Evolutionary conservation across 371 early-diverging fungal genomes (phyloP).

Genomic region (Apophysomyces trapeziformis): DNA sequence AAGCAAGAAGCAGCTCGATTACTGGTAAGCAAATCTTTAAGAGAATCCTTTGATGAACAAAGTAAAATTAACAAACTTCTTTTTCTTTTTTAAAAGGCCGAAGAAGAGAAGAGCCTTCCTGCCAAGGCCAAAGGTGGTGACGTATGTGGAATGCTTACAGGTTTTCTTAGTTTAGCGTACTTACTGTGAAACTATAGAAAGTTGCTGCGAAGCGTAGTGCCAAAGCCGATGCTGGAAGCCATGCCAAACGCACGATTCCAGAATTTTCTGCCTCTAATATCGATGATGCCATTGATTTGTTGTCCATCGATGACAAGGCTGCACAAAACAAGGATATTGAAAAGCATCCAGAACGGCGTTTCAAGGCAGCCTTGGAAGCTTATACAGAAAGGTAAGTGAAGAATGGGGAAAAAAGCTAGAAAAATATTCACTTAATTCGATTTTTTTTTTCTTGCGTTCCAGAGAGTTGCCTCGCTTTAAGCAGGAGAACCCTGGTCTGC

Average conservation of each 20-base stretch:
- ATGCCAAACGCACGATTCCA: constrained; percentile 57
- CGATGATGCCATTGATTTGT: constrained; percentile 80
- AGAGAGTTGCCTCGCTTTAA: constrained; percentile 61
- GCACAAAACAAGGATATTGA: constrained; percentile 68
- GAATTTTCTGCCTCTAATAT: constrained; percentile 75
- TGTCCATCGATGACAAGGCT: constrained; percentile 46
- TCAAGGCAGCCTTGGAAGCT: constrained; percentile 78
- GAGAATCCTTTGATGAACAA: too few species aligned
- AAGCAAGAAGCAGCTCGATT: constrained; percentile 42
- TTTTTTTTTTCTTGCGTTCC: background rate
- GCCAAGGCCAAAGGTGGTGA: constrained; percentile 29
- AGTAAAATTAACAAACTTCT: background rate
- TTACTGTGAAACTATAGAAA: constrained; percentile 37
- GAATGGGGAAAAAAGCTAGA: background rate
- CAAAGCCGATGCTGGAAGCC: constrained; percentile 49
- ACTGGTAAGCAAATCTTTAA: constrained; percentile 25
- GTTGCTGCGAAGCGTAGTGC: constrained; percentile 57
- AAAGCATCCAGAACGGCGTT: constrained; percentile 84
- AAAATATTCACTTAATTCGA: too few species aligned
- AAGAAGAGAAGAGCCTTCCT: constrained; percentile 46
- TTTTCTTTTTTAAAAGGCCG: constrained; percentile 37
- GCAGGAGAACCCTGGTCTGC: constrained; percentile 75
- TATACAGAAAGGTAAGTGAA: constrained; percentile 65
- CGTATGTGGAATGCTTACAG: constrained; percentile 14
- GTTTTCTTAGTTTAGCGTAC: background rate